Percentiles rank a stretch among this genome's conserved stretches.
These are phyloP conservation scores for Vitis vinifera DNA, from an alignment of 164 flowering plant species.

Conservation along the genomic window DNA sequence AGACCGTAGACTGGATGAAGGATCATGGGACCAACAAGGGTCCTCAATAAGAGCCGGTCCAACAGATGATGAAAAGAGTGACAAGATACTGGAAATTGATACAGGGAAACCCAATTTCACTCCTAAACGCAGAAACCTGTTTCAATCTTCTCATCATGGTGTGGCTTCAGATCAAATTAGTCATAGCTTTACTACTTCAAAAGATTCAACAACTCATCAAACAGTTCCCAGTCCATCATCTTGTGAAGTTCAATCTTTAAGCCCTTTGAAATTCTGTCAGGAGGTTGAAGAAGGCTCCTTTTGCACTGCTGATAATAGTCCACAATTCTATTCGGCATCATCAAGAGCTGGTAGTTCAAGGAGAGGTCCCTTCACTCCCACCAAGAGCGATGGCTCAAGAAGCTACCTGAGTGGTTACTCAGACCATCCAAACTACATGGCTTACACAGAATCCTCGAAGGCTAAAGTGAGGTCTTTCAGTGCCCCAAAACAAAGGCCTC, in stretches of 20 bases:
- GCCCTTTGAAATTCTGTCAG: slow-evolving; percentile 22
- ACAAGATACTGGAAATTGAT: slow-evolving; percentile 45
- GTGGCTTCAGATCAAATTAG: slow-evolving; percentile 28
- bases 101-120: slow-evolving; percentile 25
- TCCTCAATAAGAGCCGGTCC: slow-evolving; percentile 14
- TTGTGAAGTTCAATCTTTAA: slow-evolving; percentile 34
- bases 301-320: slow-evolving; percentile 52
- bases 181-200: slow-evolving; percentile 39
- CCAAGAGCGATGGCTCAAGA: slow-evolving; percentile 48
- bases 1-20: slow-evolving; percentile 17
- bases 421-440: slow-evolving; percentile 63
- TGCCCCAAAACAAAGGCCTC: slow-evolving; percentile 62
- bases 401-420: slow-evolving; percentile 52
- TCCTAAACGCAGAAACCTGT: slow-evolving; percentile 31
- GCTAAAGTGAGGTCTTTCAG: slow-evolving; percentile 61
- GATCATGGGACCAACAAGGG: slow-evolving; percentile 19
- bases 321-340: slow-evolving; percentile 44
- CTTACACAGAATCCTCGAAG: slow-evolving; percentile 55
- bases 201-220: slow-evolving; percentile 30
- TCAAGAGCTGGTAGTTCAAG: slow-evolving; percentile 38
- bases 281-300: slow-evolving; percentile 35
- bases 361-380: slow-evolving; percentile 50
- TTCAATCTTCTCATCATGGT: slow-evolving; percentile 25
- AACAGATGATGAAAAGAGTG: slow-evolving; percentile 33
- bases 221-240: slow-evolving; percentile 34